Percentiles rank a stretch among this genome's conserved stretches.
These are phyloP conservation scores for Hydnomerulius pinastri DNA, from an alignment of 768 basidiomycete genomes.

Conservation along the genomic window DNA sequence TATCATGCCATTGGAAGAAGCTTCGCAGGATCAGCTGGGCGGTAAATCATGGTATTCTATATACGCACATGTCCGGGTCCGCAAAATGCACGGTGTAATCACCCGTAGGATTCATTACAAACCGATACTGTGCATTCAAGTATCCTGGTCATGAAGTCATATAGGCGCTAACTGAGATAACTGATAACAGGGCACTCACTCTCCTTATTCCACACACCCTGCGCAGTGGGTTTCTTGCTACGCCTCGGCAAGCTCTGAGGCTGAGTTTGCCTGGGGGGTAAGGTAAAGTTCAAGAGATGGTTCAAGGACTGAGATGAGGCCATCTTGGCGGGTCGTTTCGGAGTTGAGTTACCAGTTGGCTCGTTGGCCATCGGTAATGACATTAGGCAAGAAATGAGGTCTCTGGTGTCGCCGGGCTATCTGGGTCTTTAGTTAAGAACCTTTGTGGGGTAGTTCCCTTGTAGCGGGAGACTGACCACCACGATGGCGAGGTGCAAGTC, in stretches of 20 bases:
- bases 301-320: constrained; percentile 65
- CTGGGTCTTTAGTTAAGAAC: constrained; percentile 9
- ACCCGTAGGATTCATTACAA: constrained; percentile 92
- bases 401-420: constrained; percentile 15
- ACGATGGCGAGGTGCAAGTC: constrained; percentile 6
- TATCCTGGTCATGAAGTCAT: constrained; percentile 60
- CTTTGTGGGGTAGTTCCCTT: constrained; percentile 46
- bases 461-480: constrained; percentile 44
- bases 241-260: constrained; percentile 67
- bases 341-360: constrained; percentile 35
- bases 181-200: constrained; percentile 55
- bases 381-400: constrained; percentile 20
- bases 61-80: constrained; percentile 90
- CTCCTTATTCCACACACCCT: constrained; percentile 87
- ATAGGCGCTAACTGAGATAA: constrained; percentile 16
- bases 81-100: constrained; percentile 94
- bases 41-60: neutral
- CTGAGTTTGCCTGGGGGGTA: constrained; percentile 82
- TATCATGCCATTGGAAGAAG: constrained; percentile 95
- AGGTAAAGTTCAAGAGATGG: constrained; percentile 91
- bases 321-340: constrained; percentile 71
- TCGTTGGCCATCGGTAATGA: constrained; percentile 28
- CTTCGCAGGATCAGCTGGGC: constrained; percentile 40
- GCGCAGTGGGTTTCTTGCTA: constrained; percentile 65
- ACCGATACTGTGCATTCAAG: constrained; percentile 95